Evolutionary conservation across 176 grass and related monocot genomes (phyloP), one percentile per base, ranked within the genome.

Genomic region (Themeda triandra): DNA sequence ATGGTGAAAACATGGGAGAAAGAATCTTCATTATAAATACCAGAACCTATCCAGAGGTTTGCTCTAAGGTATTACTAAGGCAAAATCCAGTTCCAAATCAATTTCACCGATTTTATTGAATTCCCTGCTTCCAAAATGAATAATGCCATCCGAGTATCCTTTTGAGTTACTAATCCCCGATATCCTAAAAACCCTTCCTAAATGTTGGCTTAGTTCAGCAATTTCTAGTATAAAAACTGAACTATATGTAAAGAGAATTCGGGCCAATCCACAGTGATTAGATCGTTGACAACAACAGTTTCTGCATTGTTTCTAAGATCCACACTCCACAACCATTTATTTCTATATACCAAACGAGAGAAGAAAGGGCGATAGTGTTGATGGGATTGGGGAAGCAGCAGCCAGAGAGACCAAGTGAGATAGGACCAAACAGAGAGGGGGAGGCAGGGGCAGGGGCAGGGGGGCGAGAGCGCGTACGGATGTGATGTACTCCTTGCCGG

Each of bases 401-500:
- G n/a, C n/a, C n/a, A n/a, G n/a, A n/a, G n/a, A n/a, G n/a, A n/a
- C n/a, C n/a, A n/a, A n/a, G n/a, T n/a, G n/a, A n/a, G n/a, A n/a
- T n/a, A n/a, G n/a, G n/a, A n/a, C n/a, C n/a, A n/a, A n/a, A n/a
- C n/a, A 76, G 79, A 63, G 56, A 2, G 21, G 18, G 3, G 5
- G 30, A n/a, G n/a, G n/a, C n/a, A n/a, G n/a, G n/a, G n/a, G n/a
- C n/a, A n/a, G n/a, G n/a, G n/a, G n/a, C n/a, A 39, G 7, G 6
- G 0, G 8, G 40, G 53, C 46, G 29, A 4, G 13, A 49, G 9
- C 19, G 33, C 29, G 82, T 92, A 95, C 96, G 36, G 93, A 87
- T 82, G 93, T 98, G 92, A 98, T 98, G 89, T 95, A 95, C 82
- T 98, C 91, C 84, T 98, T 98, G 63, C 93, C 96, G 53, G 93